Base-by-base conservation (phyloP, 305 asterid species). In the Ilex paraguariensis region DNA sequence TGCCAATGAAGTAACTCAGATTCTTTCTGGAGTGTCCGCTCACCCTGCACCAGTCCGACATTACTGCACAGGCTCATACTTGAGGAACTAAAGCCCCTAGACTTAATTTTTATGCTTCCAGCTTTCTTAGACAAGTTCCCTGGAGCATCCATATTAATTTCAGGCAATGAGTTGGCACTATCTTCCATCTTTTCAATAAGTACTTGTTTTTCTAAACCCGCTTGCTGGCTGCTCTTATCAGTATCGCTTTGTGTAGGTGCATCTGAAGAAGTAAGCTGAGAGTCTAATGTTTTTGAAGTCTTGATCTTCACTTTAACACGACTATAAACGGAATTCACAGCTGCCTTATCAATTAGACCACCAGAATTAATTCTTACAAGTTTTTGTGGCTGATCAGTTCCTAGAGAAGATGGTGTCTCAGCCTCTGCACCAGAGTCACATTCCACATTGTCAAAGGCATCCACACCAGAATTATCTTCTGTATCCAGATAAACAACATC, bases 291-390 rank as follows among this genome's bases (percentile, higher is more conserved):
- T 69, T 88, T 91, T n/a, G 94, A 84, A 33, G 78, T 81, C 76
- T 89, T 92, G 69, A 92, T 83, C 73, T 82, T 88, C 57, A 91
- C 98, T 82, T 85, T 91, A 52, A 91, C 94, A 67, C 97, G 86
- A 30, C 87, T 79, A 62, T 88, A 87, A 46, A 85, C 97, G 48
- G 83, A 85, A 77, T 76, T 78, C 11, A 75, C 88, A 32, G 77
- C 74, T 12, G 79, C 73, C 60, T 71, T 81, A 70, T 70, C 81
- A 66, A 62, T 67, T 68, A 86, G 84, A 48, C 70, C 76, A 14
- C 65, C 62, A 61, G 75, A 55, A 63, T 53, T 78, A 63, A 71
- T 61, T 31, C 58, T 73, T 31, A 65, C 71, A 58, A 60, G 66
- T 65, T 68, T 68, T 70, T 86, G 88, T 4, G 77, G 81, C 16